Base-by-base conservation (phyloP, 805 yeast species). In the Phaffomyces opuntiae region DNA sequence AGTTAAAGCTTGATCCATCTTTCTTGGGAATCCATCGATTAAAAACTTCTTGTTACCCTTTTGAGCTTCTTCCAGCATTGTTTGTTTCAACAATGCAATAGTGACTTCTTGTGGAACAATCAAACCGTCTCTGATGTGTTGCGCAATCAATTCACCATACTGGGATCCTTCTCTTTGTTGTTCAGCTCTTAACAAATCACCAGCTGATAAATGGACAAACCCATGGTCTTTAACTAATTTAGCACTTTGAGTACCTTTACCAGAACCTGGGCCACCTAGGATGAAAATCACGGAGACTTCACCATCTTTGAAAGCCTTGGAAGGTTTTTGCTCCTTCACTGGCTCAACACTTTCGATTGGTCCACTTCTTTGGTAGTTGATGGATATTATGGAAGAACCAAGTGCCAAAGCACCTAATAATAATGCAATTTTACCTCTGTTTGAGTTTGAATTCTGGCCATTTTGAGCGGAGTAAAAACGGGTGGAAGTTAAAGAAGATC, bases 241-340 rank as follows among this genome's bases (percentile, higher is more conserved):
- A 31, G 82, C 83, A 70, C 97, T 87, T 67, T 91, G 99, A 1
- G 99, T 91, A 47, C 99, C 98, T 63, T 93, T 93, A 38, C 99
- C 98, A 27, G 96, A 87, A 19, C 98, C 98, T 6, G 98, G 98
- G 4, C 98, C 98, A 38, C 99, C 99, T 31, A 91, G 77, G 17
- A 91, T 96, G 64, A 87, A 91, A 26, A 90, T 74, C 5, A 91
- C 95, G 26, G 86, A 79, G 27, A 86, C 80, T 46, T 87, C 81
- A 36, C 80, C 78, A 3, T 75, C 73, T 9, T 75, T 67, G 61
- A 86, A 86, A 0, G 83, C 80, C 31, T 29, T 29, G 31, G 31
- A 29, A 29, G 31, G 5, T 29, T 64, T 58, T 16, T 50, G 43
- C n/a, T 50, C 45, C 6, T 24, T 41, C 1, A 36, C 45, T 17